Base-by-base conservation (phyloP, 306 rosid species). In the Quercus wislizeni region DNA sequence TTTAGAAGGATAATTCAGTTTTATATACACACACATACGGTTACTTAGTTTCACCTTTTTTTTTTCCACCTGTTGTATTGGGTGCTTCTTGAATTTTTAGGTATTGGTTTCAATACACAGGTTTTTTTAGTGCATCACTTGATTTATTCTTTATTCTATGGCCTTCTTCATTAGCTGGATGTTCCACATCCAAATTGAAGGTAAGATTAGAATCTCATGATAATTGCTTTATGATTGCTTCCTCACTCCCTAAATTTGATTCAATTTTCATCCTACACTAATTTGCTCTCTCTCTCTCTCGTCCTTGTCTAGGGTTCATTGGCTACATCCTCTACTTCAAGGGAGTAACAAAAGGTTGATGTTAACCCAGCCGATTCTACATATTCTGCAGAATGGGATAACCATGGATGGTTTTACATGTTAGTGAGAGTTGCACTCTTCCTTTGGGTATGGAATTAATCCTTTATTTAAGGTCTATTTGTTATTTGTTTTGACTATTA, bases 81-180 rank as follows among this genome's bases (percentile, higher is more conserved):
- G 58, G 73, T 84, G 89, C 87, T 89, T 83, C 89, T 87, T 88
- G 89, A 90, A 89, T 89, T 95, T 87, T 76, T 97, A 93, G 98
- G 99, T 98, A 83, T 91, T 91, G 93, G 87, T 90, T 90, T 87
- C 88, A 81, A 95, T 95, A 91, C 99, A 90, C 98, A 95, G 99
- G 94, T 95, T 95, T 88, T 91, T 91, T 95, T 85, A 83, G 99
- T 86, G 85, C 86, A 86, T 92, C 99, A 63, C 99, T 95, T 75
- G 55, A 91, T 71, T 73, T 86, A 58, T 93, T 91, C 86, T 95
- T 90, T 83, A 54, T 90, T 84, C 85, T 95, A 62, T 95, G 98
- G 97, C 82, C 78, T 78, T 83, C 79, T 70, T 93, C 99, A 2
- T 90, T 97, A 1, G 68, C 86, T 68, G 93, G 87, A 78, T 78